Evolutionary conservation across 2,329 filamentous ascomycete species (phyloP), one percentile per base, ranked within the genome.

Genomic region (Emergomyces orientalis): DNA sequence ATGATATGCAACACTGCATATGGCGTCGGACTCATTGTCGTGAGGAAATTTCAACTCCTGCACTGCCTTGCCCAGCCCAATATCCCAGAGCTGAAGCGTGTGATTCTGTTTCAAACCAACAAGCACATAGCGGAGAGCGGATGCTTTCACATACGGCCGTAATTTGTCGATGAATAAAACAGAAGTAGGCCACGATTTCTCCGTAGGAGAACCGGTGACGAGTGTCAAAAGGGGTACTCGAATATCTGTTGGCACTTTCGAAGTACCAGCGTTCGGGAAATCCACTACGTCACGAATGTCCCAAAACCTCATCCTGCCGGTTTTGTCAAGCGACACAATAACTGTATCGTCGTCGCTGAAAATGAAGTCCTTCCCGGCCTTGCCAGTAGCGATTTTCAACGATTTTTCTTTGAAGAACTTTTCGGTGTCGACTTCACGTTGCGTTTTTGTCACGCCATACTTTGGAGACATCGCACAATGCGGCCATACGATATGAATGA

Each of bases 31-130:
- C 74, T 97, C 93, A 72, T 94, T 96, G 78, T 90, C 90, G 73
- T 99, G 93, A 0, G 94, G 94, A 63, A 99, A 86, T 74, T 96
- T 94, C 74, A 99, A 88, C 78, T 99, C 94, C 75, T 99, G 93
- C 45, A 99, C 94, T 37, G 92, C 90, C 78, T 97, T 97, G 68
- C 89, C 89, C 41, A 99, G 86, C 51, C 90, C 91, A 72, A 99
- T 86, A 80, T 99, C 94, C 95, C 94, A 99, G 54, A 99, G 85
- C 80, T 99, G 95, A 65, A 99, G 85, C 62, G 93, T 95, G 78
- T 99, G 94, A 77, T 99, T 99, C 76, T 99, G 94, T 80, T 97
- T 97, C 85, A 97, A 91, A 70, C 94, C 94, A 66, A 99, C 90
- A 73, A 99, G 88, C 80, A 99, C 88, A 79, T 99, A 99, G 65